phyloP scores from a whole-genome alignment of 768 basidiomycete genomes.

The Mycena metata region DNA sequence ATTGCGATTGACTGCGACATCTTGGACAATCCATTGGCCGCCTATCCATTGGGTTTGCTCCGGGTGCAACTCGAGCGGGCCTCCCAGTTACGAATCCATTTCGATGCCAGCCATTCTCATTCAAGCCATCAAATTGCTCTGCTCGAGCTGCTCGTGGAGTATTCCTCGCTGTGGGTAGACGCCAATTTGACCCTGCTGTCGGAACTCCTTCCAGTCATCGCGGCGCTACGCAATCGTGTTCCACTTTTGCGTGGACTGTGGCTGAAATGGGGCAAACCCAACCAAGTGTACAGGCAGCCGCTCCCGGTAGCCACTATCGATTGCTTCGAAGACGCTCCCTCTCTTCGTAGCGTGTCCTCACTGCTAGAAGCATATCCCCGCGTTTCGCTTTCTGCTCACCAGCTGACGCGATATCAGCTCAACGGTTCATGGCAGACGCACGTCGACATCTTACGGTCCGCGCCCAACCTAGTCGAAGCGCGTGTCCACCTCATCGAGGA shows the following conservation, averaged over 20 bases:
- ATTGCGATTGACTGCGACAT: too few relatives aligned
- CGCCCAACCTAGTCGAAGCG: conserved; percentile 1
- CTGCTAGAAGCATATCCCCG: not conserved
- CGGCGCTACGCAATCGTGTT: not conserved
- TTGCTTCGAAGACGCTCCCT: not conserved
- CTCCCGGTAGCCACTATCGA: not conserved
- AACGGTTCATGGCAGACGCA: not conserved
- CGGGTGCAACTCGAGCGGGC: not conserved
- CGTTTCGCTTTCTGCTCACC: not conserved
- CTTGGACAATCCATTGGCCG: too few relatives aligned
- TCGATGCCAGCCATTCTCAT: not conserved
- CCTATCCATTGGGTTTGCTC: not conserved
- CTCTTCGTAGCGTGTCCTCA: not conserved
- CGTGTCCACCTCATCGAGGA: not conserved
- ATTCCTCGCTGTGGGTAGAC: not conserved
- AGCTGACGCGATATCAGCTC: conserved; percentile 14
- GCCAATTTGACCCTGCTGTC: not conserved
- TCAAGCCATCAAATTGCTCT: not conserved
- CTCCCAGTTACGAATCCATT: not conserved
- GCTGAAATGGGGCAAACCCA: not conserved
- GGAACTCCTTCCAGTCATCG: not conserved
- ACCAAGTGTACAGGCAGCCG: not conserved
- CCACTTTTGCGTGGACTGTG: not conserved
- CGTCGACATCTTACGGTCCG: not conserved
- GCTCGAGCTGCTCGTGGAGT: not conserved